phyloP scores from a whole-genome alignment of 2,329 filamentous ascomycete genomes.

The Talaromyces piceae region DNA sequence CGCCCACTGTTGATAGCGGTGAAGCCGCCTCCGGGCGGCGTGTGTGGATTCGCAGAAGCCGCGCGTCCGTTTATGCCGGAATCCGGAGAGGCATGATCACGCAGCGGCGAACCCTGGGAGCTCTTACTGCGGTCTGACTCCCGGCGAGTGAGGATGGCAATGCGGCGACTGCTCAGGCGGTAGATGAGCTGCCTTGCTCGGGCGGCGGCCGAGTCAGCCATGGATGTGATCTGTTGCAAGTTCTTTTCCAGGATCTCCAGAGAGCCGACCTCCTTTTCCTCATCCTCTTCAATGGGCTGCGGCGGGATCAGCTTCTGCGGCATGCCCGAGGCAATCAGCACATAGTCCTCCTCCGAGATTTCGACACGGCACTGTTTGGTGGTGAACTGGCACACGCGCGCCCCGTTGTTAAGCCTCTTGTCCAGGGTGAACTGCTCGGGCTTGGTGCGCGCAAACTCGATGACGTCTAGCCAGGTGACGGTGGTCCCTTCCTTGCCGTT shows the following conservation, averaged over 20 bases:
- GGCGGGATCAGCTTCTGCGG: conserved; percentile 75
- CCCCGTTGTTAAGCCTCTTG: conserved; percentile 59
- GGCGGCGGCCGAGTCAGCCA: conserved; percentile 69
- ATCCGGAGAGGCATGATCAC: conserved; percentile 22
- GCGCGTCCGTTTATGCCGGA: conserved; percentile 18
- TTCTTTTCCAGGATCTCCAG: conserved; percentile 77
- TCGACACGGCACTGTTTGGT: conserved; percentile 75
- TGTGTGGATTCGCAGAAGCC: conserved; percentile 27
- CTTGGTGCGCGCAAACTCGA: conserved; percentile 74
- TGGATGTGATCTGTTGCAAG: conserved; percentile 67
- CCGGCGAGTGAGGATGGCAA: conserved; percentile 61
- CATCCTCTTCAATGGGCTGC: conserved; percentile 76
- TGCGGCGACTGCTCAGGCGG: conserved; percentile 64
- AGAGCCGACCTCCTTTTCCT: conserved; percentile 75
- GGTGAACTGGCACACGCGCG: conserved; percentile 70
- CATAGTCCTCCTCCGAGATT: conserved; percentile 81
- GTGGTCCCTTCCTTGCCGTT: conserved; percentile 54
- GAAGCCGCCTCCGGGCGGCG: conserved; percentile 45
- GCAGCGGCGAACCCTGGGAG: conserved; percentile 31
- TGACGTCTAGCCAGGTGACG: conserved; percentile 77
- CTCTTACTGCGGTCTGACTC: conserved; percentile 35
- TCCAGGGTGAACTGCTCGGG: conserved; percentile 69
- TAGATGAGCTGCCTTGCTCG: conserved; percentile 74
- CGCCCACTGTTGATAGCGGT: conserved; percentile 48
- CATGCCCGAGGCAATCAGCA: conserved; percentile 73